Base-by-base conservation (phyloP, 2,329 filamentous ascomycete genomes). In the Diaporthe sp. region DNA sequence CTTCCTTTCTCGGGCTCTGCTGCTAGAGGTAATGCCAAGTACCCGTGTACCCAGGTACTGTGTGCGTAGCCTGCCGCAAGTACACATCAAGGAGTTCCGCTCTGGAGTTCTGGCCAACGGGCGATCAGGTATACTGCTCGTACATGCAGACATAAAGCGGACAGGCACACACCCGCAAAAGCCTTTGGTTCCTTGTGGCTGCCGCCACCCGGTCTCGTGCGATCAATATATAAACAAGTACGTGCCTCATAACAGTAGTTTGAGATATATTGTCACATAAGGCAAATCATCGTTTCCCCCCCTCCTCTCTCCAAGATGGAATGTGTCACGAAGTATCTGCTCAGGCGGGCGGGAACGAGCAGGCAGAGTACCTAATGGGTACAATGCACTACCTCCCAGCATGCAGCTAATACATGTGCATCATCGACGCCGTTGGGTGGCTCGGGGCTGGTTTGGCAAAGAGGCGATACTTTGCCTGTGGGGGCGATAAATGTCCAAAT, bases 361-460 rank as follows among this genome's bases (percentile, higher is more conserved):
- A 66, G 19, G 19, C 61, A 5, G 27, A 51, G 44, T 37, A 7
- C 35, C n/a, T 39, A 7, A 22, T 19, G 15, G 6, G 32, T 25
- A 51, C 30, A 1, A 50, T 51, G 22, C 32, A 30, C 10, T 7
- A 19, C 32, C 15, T 4, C 15, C 44, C n/a, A 17, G 44, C 22
- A 10, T 37, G 63, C 44, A 51, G 63, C 44, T 53, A 53, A 30
- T 15, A 68, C 32, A 39, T 39, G 63, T 66, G n/a, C 44, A 66
- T 37, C 44, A 35, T 51, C 30, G 44, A 35, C 30, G 32, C n/a
- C 32, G 63, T 51, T 51, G 44, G 30, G 56, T 61, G 19, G 42
- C 27, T n/a, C 44, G 30, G 44, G 44, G 19, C 44, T 66, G 61
- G 17, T 25, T 37, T 35, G 61, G 44, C 61, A 37, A 35, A 25